Conservation (phyloP, 1,284 basidiomycete species). For the Sphagnurus paluster region DNA sequence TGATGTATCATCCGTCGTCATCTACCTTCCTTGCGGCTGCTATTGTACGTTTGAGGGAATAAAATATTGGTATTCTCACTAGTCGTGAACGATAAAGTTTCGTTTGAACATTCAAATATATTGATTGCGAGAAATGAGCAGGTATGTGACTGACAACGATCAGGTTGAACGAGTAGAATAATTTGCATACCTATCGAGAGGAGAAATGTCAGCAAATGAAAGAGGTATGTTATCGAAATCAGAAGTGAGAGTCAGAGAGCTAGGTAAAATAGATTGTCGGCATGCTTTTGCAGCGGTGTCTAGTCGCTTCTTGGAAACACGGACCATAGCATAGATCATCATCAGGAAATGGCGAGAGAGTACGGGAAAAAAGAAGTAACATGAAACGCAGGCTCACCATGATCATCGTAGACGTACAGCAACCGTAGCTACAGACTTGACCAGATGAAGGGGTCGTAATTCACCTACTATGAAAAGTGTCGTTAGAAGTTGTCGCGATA, state of each 20-base stretch:
- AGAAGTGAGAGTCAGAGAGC: slow-evolving; percentile 69
- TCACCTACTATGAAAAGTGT: neutral
- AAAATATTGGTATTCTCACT: too few relatives aligned
- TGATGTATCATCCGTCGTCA: too few relatives aligned
- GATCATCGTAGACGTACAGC: neutral
- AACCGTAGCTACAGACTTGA: neutral
- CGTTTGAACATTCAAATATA: too few relatives aligned
- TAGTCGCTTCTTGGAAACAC: slow-evolving; percentile 99
- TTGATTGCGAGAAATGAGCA: too few relatives aligned
- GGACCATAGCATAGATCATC: slow-evolving; percentile 95
- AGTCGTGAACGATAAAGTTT: too few relatives aligned
- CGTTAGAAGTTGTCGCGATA: slow-evolving; percentile 4
- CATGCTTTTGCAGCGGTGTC: slow-evolving; percentile 88
- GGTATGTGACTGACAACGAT: too few relatives aligned
- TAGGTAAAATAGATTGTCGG: slow-evolving; percentile 76
- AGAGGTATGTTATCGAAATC: too few relatives aligned
- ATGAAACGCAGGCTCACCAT: slow-evolving; percentile 10
- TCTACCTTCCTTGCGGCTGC: too few relatives aligned
- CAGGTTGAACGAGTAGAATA: too few relatives aligned
- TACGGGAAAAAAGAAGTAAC: neutral
- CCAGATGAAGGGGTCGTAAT: too few relatives aligned
- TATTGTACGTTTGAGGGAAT: too few relatives aligned
- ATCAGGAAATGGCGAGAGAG: slow-evolving; percentile 25
- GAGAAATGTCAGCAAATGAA: slow-evolving; percentile 4
- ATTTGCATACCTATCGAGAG: neutral